Conservation (phyloP, 2,329 filamentous ascomycete genomes). For the Raffaelea deltoideospora region DNA sequence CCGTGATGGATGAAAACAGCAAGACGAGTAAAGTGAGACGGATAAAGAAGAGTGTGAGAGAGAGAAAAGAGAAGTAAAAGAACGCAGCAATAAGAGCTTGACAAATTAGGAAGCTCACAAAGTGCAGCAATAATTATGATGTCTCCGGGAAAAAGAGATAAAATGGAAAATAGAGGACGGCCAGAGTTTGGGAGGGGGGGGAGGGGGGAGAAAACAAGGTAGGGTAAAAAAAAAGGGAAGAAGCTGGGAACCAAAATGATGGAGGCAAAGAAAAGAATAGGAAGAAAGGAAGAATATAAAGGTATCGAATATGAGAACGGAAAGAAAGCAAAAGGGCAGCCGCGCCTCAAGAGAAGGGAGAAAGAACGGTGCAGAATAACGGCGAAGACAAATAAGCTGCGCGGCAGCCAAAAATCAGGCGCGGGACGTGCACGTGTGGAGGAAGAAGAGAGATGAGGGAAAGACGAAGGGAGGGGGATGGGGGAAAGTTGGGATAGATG, state of each 20-base stretch:
- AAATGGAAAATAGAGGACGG: too few relatives aligned
- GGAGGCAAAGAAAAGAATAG: not conserved
- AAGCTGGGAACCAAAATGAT: too few relatives aligned
- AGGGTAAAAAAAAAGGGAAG: too few relatives aligned
- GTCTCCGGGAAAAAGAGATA: slow-evolving; percentile 1
- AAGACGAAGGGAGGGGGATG: not conserved
- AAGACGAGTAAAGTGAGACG: too few relatives aligned
- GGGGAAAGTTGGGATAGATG: too few relatives aligned
- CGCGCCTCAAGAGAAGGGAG: too few relatives aligned
- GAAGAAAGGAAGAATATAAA: not conserved
- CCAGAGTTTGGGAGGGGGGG: too few relatives aligned
- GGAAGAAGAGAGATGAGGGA: not conserved
- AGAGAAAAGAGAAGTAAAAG: not conserved
- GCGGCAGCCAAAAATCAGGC: not conserved
- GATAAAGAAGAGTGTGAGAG: too few relatives aligned
- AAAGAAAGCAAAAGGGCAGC: too few relatives aligned
- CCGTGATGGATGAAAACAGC: too few relatives aligned
- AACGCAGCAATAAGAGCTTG: not conserved
- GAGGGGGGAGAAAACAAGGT: too few relatives aligned
- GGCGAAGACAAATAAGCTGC: not conserved
- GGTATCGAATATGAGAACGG: not conserved
- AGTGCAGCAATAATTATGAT: not conserved
- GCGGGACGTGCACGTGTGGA: not conserved
- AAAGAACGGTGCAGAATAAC: slow-evolving; percentile 1
- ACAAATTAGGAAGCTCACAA: slow-evolving; percentile 1